A percentile compares a stretch with the other conserved stretches of the same genome.
phyloP scores from a whole-genome alignment of 805 yeast species.

The Metschnikowia aberdeeniae region DNA sequence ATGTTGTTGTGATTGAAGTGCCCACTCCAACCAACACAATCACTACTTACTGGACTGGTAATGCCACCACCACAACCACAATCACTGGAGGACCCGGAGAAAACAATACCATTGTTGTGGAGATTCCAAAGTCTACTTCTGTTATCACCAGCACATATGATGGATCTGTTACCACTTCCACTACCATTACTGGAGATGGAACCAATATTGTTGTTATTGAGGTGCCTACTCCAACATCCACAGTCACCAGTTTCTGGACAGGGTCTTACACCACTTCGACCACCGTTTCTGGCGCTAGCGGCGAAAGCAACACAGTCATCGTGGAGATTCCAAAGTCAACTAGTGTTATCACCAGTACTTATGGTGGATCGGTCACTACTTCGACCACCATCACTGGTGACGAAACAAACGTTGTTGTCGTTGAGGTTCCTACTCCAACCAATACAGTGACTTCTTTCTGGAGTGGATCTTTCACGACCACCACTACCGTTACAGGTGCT shows the following conservation, averaged over 20 bases:
- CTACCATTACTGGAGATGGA: too few species aligned
- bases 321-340: constrained; percentile 11
- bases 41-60: background rate
- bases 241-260: constrained; percentile 3
- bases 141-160: too few species aligned
- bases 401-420: constrained; percentile 1
- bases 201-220: background rate
- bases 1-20: background rate
- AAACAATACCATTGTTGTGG: too few species aligned
- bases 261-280: background rate
- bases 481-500: constrained; percentile 5
- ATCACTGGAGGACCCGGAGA: too few species aligned
- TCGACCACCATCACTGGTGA: background rate
- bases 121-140: too few species aligned
- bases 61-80: too few species aligned
- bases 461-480: constrained; percentile 1
- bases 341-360: background rate
- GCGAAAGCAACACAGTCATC: constrained; percentile 8
- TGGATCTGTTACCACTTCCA: too few species aligned
- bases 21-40: background rate
- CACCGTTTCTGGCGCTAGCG: background rate
- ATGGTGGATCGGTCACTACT: background rate
- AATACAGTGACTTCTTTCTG: constrained; percentile 7
- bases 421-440: constrained; percentile 12
- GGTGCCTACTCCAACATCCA: constrained; percentile 4